Evolutionary conservation across 352 stramenopile genomes (phyloP).

Genomic region (Thraustotheca clavata): DNA sequence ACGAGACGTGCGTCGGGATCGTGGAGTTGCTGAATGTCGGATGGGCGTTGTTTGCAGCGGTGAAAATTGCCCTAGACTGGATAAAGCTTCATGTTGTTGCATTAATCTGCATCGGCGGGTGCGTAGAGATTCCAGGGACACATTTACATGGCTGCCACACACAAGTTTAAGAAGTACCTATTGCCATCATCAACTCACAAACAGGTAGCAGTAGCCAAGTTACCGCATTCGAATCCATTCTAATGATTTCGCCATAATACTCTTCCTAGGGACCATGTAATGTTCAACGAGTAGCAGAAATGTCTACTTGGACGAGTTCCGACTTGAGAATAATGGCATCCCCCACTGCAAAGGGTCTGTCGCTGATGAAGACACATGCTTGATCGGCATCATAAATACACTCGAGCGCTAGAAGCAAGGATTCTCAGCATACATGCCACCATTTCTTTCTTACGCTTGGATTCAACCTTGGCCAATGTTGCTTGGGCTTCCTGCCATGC

Average conservation of each 20-base stretch:
- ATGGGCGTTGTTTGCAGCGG: not conserved
- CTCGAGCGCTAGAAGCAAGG: not conserved
- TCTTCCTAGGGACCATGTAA: slow-evolving; percentile 6
- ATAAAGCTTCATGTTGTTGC: not conserved
- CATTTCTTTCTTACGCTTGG: no score
- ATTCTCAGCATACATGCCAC: no score
- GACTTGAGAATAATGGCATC: slow-evolving; percentile 13
- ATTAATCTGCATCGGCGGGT: not conserved
- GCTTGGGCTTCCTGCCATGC: not conserved
- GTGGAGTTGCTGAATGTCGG: not conserved
- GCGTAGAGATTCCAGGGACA: not conserved
- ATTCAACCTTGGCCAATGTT: not conserved
- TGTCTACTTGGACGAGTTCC: not conserved
- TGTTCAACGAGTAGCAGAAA: not conserved
- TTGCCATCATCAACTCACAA: not conserved
- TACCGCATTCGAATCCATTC: not conserved
- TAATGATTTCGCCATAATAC: slow-evolving; percentile 1
- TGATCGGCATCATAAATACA: not conserved
- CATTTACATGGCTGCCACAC: not conserved
- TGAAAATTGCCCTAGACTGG: not conserved
- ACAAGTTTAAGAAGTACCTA: not conserved
- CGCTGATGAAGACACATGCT: not conserved
- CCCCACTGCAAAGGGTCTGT: not conserved
- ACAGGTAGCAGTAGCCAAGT: not conserved
- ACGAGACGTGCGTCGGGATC: not conserved